Percentiles rank a stretch among this genome's conserved stretches.
These are phyloP conservation scores for Melastoma malabathricum DNA, from an alignment of 345 rosid genomes.

Conservation along the genomic window DNA sequence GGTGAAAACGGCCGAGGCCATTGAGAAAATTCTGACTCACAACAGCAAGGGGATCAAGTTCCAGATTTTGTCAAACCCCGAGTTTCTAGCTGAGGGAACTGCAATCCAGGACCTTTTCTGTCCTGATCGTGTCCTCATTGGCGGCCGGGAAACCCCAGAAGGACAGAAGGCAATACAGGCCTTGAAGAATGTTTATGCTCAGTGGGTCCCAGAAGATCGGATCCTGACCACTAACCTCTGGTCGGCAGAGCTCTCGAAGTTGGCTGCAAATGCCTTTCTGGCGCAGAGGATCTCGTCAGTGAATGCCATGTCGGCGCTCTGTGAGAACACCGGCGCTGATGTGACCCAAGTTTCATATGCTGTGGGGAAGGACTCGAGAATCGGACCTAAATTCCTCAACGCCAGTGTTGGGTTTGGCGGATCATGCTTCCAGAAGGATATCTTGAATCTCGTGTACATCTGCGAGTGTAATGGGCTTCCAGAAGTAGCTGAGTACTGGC, in stretches of 20 bases:
- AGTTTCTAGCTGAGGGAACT: constrained; percentile 83
- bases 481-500: constrained; percentile 72
- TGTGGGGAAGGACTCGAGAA: constrained; percentile 60
- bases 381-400: constrained; percentile 67
- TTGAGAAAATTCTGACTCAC: constrained; percentile 60
- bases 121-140: constrained; percentile 74
- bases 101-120: constrained; percentile 55
- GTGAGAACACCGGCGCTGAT: constrained; percentile 80
- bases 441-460: constrained; percentile 58
- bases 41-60: constrained; percentile 71
- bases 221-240: constrained; percentile 67
- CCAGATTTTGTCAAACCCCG: constrained; percentile 83
- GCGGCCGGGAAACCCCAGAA: constrained; percentile 64
- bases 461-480: constrained; percentile 72
- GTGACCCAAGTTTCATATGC: constrained; percentile 58
- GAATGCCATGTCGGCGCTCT: constrained; percentile 76
- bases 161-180: constrained; percentile 55
- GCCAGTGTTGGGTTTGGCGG: constrained; percentile 88
- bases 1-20: constrained; percentile 76
- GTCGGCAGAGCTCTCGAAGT: constrained; percentile 89
- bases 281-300: constrained; percentile 82
- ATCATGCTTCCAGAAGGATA: constrained; percentile 79
- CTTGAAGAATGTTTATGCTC: constrained; percentile 61
- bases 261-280: constrained; percentile 78
- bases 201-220: constrained; percentile 65